Percentiles rank a stretch among this genome's conserved stretches.
These are phyloP conservation scores for Recurvomyces mirabilis DNA, from an alignment of 495 filamentous ascomycete genomes.

Conservation along the genomic window DNA sequence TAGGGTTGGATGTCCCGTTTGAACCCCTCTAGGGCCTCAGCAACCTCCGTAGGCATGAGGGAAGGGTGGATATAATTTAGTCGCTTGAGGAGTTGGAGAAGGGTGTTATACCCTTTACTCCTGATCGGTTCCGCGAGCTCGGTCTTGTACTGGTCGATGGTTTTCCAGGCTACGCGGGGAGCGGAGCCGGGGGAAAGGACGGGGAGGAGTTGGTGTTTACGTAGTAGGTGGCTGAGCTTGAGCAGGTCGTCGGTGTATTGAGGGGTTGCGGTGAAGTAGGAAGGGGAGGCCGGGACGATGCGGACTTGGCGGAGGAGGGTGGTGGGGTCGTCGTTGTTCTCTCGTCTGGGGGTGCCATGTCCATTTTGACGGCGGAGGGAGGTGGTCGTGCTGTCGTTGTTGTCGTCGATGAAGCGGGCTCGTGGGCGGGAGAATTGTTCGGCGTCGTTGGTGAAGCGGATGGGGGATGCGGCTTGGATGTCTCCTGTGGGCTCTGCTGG, in stretches of 20 bases:
- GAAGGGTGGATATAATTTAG: slow-evolving; percentile 78
- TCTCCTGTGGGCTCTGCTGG: slow-evolving; percentile 8
- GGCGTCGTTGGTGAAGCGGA: slow-evolving; percentile 11
- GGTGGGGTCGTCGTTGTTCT: slow-evolving; percentile 1
- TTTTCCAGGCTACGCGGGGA: slow-evolving; percentile 76
- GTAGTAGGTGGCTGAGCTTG: slow-evolving; percentile 54
- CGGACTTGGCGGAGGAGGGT: slow-evolving; percentile 49
- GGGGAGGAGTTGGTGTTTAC: slow-evolving; percentile 61
- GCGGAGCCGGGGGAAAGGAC: slow-evolving; percentile 49
- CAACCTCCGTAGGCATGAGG: slow-evolving; percentile 60
- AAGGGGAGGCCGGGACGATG: slow-evolving; percentile 69
- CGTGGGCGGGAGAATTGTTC: slow-evolving; percentile 9
- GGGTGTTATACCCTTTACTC: slow-evolving; percentile 63
- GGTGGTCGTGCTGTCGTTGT: background rate
- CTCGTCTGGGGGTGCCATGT: no score
- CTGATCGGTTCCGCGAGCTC: slow-evolving; percentile 66
- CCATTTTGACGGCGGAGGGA: no score
- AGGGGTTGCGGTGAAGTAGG: slow-evolving; percentile 84
- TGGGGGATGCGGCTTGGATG: slow-evolving; percentile 16
- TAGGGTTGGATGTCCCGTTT: slow-evolving; percentile 64
- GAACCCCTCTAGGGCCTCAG: slow-evolving; percentile 51
- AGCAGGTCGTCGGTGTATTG: slow-evolving; percentile 79
- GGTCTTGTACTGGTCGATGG: slow-evolving; percentile 60
- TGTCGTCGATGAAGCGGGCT: slow-evolving; percentile 8
- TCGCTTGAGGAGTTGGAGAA: slow-evolving; percentile 62